A percentile compares a stretch with the other conserved stretches of the same genome.
Evolutionary conservation across 1,284 basidiomycete species (phyloP).

Genomic region (Cronartium quercuum): DNA sequence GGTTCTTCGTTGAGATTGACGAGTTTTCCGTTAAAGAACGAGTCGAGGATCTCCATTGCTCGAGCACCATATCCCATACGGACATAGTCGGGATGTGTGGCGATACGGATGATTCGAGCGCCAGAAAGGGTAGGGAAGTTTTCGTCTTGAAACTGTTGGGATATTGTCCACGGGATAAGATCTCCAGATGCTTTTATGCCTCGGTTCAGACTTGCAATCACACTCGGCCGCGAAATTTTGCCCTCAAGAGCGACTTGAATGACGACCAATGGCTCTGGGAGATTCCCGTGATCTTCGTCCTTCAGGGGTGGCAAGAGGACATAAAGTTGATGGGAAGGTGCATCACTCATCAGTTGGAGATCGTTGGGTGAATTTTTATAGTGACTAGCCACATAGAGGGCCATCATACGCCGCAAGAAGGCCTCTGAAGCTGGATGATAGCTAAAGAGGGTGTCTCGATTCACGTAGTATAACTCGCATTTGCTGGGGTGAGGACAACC

Average conservation of each 20-base stretch:
- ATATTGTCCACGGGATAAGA: conserved; percentile 95
- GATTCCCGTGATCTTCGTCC: conserved; percentile 66
- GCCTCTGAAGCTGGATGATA: conserved; percentile 94
- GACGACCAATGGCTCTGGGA: conserved; percentile 91
- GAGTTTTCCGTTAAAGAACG: conserved; percentile 87
- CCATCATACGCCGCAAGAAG: conserved; percentile 98
- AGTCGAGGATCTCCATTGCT: conserved; percentile 75
- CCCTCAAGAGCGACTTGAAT: conserved; percentile 80
- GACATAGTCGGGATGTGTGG: conserved; percentile 93
- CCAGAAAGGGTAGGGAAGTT: conserved; percentile 89
- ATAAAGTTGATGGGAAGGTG: conserved; percentile 93
- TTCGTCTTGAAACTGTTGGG: conserved; percentile 85
- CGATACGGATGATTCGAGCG: conserved; percentile 84
- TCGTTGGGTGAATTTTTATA: conserved; percentile 99
- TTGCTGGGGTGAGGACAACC: conserved; percentile 87
- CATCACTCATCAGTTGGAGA: conserved; percentile 90
- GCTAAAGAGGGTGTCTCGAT: conserved; percentile 91
- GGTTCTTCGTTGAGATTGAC: conserved; percentile 73
- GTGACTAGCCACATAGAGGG: conserved; percentile 90
- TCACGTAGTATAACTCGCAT: conserved; percentile 93
- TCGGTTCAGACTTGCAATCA: conserved; percentile 75
- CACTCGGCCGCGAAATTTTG: conserved; percentile 75
- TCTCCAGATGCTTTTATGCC: conserved; percentile 83
- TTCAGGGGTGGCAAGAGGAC: conserved; percentile 86
- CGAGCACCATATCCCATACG: conserved; percentile 96